Evolutionary conservation across 2,329 filamentous ascomycete species (phyloP), one percentile per base, ranked within the genome.

Genomic region (Lecanicillium sp.): DNA sequence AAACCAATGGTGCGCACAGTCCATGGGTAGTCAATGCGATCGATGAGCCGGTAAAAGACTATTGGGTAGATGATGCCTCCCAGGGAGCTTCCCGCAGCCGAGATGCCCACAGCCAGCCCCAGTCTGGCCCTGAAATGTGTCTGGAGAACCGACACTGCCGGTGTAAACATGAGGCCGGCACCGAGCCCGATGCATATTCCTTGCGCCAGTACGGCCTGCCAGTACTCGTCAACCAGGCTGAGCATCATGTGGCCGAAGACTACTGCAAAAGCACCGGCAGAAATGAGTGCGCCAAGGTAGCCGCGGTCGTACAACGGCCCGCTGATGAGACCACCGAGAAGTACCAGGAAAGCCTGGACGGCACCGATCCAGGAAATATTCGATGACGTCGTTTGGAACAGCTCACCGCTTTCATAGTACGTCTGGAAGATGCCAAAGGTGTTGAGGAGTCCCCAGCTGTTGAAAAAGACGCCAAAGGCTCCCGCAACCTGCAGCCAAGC

Each of bases 351-450:
- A 6, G 53, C 53, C 43, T 69, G 65, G 9, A 68, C 46, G 13
- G 63, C 62, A 20, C 59, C 64, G 40, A 70, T 65, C 64, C 65
- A 68, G 4, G 64, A 65, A 30, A 71, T 67, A 29, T 54, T 50
- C 1, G 62, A 64, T 1, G 64, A 49, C 1, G 58, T 56, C 14
- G 49, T 48, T 12, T 43, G 32, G 8, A 40, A 42, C 13, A 65
- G 55, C 9, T 64, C 52, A 1, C 50, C 49, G 2, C 52, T 51
- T 45, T 64, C 57, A 44, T 68, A 68, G 50, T 64, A 68, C 4
- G 59, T 62, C 45, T 70, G 45, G 48, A 48, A 38, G 40, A 42
- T 19, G 36, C 65, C 67, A 37, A 64, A 70, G n/a, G 55, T 60
- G 48, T 64, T 68, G 39, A 67, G 54, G 13, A 62, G 45, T n/a